Conservation (phyloP, 129 eudicot genomes). For the Lonicera japonica region DNA sequence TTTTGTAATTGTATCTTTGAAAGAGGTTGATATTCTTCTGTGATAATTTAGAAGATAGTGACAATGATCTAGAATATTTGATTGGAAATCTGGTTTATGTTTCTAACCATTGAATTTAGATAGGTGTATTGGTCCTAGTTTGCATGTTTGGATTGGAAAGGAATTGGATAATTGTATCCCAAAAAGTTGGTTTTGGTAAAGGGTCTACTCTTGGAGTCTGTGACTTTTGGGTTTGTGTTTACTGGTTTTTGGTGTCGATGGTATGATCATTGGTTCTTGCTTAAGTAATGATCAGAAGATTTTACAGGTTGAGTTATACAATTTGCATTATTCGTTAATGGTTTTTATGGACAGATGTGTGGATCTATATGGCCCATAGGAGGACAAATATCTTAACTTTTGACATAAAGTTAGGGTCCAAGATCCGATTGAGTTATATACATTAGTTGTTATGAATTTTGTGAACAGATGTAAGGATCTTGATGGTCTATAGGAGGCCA, state of each 20-base stretch:
- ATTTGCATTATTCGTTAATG: background rate
- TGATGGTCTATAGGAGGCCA: background rate
- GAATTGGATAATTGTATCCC: background rate
- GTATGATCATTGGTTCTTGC: too few relatives aligned
- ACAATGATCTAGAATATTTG: background rate
- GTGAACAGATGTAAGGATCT: background rate
- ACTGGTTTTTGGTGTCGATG: too few relatives aligned
- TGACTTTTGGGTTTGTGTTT: too few relatives aligned
- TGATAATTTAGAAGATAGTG: background rate
- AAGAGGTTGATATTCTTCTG: background rate
- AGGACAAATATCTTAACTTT: background rate
- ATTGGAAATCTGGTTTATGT: background rate
- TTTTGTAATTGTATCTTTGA: too few relatives aligned
- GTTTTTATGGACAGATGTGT: background rate
- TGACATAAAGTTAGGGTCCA: background rate
- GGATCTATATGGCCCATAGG: background rate
- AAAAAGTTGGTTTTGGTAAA: too few relatives aligned
- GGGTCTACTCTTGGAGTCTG: too few relatives aligned
- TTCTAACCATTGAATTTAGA: background rate
- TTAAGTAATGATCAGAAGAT: background rate
- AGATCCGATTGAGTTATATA: too few relatives aligned
- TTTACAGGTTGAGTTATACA: background rate
- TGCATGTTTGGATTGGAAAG: background rate
- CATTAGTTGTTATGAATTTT: background rate
- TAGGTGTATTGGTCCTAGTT: background rate